Conservation (phyloP, 2,329 filamentous ascomycete genomes). For the Arthrobotrys entomopaga region DNA sequence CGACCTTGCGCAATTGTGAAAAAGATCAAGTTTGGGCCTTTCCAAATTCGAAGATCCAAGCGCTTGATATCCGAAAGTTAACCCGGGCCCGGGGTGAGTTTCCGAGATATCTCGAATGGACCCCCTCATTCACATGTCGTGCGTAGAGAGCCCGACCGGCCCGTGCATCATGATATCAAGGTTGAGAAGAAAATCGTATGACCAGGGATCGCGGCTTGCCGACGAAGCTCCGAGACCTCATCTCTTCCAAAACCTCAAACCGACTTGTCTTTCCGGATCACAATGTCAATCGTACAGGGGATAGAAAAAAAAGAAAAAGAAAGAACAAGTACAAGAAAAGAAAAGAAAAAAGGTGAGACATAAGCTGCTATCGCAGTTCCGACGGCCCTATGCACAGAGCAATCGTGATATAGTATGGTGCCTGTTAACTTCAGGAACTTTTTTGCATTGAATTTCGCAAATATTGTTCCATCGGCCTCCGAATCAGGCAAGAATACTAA, state of each 20-base stretch:
- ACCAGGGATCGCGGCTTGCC: conserved; percentile 17
- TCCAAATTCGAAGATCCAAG: background rate
- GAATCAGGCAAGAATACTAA: background rate
- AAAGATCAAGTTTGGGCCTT: background rate
- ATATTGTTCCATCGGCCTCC: background rate
- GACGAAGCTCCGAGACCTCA: conserved; percentile 13
- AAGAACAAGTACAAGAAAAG: too few relatives aligned
- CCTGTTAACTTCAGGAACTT: background rate
- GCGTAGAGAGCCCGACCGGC: background rate
- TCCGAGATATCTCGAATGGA: background rate
- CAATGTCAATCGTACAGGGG: background rate
- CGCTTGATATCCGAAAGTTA: background rate
- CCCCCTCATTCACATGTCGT: background rate
- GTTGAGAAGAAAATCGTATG: background rate
- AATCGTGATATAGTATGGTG: too few relatives aligned
- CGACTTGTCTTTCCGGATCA: conserved; percentile 6
- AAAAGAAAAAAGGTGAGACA: too few relatives aligned
- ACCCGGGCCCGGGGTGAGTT: background rate
- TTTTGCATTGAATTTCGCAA: conserved; percentile 5
- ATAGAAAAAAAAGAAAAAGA: too few relatives aligned
- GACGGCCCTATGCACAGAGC: too few relatives aligned
- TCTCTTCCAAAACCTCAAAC: conserved; percentile 4
- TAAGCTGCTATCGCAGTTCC: background rate
- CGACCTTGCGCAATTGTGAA: too few relatives aligned
- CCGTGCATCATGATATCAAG: background rate